Conservation (phyloP, 2,329 filamentous ascomycete genomes). For the Alternaria infectoria region DNA sequence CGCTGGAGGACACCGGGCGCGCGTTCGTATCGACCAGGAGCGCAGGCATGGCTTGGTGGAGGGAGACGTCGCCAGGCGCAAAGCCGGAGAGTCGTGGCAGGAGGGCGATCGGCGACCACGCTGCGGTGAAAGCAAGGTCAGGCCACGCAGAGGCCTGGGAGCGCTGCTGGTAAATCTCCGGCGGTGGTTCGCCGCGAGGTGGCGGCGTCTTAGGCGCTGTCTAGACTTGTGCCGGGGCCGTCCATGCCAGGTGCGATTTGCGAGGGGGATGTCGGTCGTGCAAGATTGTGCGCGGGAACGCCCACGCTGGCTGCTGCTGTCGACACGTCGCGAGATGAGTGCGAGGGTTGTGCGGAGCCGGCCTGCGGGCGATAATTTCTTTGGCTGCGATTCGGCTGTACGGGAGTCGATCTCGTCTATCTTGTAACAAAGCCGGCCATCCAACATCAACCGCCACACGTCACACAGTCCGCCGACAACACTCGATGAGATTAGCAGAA, state of each 20-base stretch:
- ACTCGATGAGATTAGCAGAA: neutral
- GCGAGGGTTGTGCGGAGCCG: conserved; percentile 1
- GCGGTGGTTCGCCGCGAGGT: conserved; percentile 14
- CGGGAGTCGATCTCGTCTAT: conserved; percentile 11
- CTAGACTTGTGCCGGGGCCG: conserved; percentile 11
- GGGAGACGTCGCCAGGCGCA: conserved; percentile 25
- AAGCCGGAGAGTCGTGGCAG: conserved; percentile 23
- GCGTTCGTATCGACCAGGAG: conserved; percentile 42
- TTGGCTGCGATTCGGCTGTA: conserved; percentile 4
- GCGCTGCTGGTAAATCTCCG: conserved; percentile 13
- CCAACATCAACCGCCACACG: neutral
- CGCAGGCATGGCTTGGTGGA: conserved; percentile 46
- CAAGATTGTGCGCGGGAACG: conserved; percentile 1
- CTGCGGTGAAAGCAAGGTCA: conserved; percentile 9
- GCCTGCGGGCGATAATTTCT: conserved; percentile 8
- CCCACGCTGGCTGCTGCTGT: conserved; percentile 4
- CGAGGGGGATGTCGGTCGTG: conserved; percentile 5
- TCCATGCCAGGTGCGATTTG: conserved; percentile 18
- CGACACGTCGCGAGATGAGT: conserved; percentile 3
- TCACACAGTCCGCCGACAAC: neutral
- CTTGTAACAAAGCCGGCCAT: neutral
- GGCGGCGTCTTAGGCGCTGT: conserved; percentile 16
- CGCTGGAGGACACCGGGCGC: conserved; percentile 31
- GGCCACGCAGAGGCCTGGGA: conserved; percentile 14
- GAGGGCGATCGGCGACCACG: conserved; percentile 14